A percentile compares a stretch with the other conserved stretches of the same genome.
Conservation (phyloP, 2,329 filamentous ascomycete species). For the Arthrinium phaeospermum region DNA sequence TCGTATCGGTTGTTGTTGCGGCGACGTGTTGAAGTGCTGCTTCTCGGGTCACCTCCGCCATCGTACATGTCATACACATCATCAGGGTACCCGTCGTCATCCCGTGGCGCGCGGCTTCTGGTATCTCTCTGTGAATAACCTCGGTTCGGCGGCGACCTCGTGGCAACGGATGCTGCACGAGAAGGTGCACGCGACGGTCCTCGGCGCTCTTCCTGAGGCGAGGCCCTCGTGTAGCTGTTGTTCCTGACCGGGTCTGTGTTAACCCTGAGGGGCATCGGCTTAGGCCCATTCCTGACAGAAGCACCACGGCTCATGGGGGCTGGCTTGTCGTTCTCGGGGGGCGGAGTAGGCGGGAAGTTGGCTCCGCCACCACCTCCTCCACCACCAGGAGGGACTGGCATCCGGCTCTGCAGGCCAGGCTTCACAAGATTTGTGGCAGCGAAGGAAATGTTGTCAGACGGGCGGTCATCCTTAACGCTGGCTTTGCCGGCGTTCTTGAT, state of each 20-base stretch:
- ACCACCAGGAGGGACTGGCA: conserved; percentile 72
- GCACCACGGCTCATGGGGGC: conserved; percentile 56
- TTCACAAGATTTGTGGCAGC: conserved; percentile 94
- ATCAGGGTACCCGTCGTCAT: conserved; percentile 70
- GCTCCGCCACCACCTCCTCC: conserved; percentile 55
- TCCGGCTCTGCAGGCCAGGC: conserved; percentile 77
- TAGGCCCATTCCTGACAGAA: conserved; percentile 67
- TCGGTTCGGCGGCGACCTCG: conserved; percentile 51
- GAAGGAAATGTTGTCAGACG: conserved; percentile 84
- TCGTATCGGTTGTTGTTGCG: conserved; percentile 67
- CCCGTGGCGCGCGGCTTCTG: conserved; percentile 46
- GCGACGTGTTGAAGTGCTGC: conserved; percentile 46
- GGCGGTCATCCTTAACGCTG: conserved; percentile 77
- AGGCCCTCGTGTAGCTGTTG: conserved; percentile 60
- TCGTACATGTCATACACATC: conserved; percentile 72
- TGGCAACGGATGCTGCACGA: conserved; percentile 38
- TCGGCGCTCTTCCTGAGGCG: conserved; percentile 49
- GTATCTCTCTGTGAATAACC: conserved; percentile 48
- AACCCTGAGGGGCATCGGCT: conserved; percentile 66
- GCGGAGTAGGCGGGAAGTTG: conserved; percentile 94
- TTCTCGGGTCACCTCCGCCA: conserved; percentile 45
- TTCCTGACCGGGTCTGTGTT: conserved; percentile 60
- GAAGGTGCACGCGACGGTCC: conserved; percentile 45
- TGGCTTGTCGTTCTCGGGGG: conserved; percentile 81
- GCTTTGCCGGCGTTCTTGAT: conserved; percentile 70